Evolutionary conservation across 2,329 filamentous ascomycete species (phyloP).

Genomic region (Penicillium olsonii): DNA sequence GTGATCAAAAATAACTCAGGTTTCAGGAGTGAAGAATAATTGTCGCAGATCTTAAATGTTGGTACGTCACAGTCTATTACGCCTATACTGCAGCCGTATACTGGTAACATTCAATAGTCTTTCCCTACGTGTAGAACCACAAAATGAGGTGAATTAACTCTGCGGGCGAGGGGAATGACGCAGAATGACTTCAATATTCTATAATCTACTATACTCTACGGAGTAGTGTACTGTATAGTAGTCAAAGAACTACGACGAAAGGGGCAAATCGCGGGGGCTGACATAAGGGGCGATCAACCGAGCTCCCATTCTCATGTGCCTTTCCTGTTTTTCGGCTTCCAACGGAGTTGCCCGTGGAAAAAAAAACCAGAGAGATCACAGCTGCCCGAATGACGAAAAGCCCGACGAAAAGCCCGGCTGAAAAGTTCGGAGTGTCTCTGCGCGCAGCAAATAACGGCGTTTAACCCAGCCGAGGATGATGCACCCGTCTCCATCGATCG

Average conservation of each 20-base stretch:
- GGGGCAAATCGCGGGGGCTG: constrained; percentile 19
- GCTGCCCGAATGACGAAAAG: constrained; percentile 19
- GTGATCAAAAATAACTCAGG: constrained; percentile 8
- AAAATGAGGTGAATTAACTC: no score
- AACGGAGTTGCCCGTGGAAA: constrained; percentile 8
- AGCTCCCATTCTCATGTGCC: not conserved
- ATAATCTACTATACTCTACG: not conserved
- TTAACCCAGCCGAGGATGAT: constrained; percentile 30
- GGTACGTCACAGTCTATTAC: no score
- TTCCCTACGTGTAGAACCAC: no score
- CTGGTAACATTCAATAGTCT: no score
- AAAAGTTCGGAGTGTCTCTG: constrained; percentile 10
- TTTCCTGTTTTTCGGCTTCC: constrained; percentile 13
- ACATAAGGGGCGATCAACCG: constrained; percentile 19
- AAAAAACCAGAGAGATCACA: no score
- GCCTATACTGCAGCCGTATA: no score
- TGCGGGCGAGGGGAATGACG: no score
- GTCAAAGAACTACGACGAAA: not conserved
- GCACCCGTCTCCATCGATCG: constrained; percentile 19
- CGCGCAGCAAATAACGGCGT: constrained; percentile 26
- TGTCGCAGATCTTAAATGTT: not conserved
- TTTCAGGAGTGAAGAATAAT: not conserved
- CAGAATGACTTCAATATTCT: no score
- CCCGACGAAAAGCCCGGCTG: constrained; percentile 7
- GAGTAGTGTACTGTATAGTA: constrained; percentile 14